These are phyloP conservation scores for Lineolata rhizophorae DNA, from an alignment of 495 filamentous ascomycete genomes.

Conservation along the genomic window DNA sequence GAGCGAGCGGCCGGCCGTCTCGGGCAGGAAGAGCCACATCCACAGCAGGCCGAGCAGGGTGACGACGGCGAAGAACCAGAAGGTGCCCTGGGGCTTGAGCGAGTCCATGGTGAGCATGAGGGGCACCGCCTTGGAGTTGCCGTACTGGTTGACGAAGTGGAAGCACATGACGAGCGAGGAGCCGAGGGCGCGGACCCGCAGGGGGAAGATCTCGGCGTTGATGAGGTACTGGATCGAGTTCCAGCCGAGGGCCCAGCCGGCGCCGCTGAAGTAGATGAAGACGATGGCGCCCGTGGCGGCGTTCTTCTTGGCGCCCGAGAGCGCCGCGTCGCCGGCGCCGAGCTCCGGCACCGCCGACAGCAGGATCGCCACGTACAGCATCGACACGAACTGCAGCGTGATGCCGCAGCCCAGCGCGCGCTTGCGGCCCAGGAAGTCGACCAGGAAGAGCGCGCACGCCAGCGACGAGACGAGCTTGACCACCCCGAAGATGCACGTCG, in stretches of 20 bases:
- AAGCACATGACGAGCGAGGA: slow-evolving; percentile 20
- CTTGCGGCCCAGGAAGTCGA: slow-evolving; percentile 54
- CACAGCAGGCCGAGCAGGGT: slow-evolving; percentile 26
- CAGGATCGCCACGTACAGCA: slow-evolving; percentile 49
- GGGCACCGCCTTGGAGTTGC: slow-evolving; percentile 30
- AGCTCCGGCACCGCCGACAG: slow-evolving; percentile 17
- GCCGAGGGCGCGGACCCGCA: slow-evolving; percentile 18
- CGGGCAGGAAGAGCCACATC: slow-evolving; percentile 16
- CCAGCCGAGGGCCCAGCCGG: slow-evolving; percentile 51
- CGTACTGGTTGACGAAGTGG: slow-evolving; percentile 56
- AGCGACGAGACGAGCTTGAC: slow-evolving; percentile 43
- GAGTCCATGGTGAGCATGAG: slow-evolving; percentile 29
- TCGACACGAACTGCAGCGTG: slow-evolving; percentile 34
- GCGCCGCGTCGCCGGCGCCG: slow-evolving; percentile 2
- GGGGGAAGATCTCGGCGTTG: slow-evolving; percentile 53
- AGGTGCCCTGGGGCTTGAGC: slow-evolving; percentile 27
- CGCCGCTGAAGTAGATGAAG: slow-evolving; percentile 15
- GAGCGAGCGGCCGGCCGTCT: slow-evolving; percentile 23
- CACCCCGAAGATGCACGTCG: slow-evolving; percentile 49
- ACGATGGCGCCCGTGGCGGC: slow-evolving; percentile 15
- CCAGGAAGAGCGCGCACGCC: slow-evolving; percentile 45
- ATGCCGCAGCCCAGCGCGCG: slow-evolving; percentile 44
- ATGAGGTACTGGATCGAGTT: slow-evolving; percentile 58
- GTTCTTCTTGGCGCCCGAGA: slow-evolving; percentile 6
- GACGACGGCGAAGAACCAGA: slow-evolving; percentile 44